These are phyloP conservation scores for Thelonectria rubi DNA, from an alignment of 2,329 filamentous ascomycete genomes.

Conservation along the genomic window DNA sequence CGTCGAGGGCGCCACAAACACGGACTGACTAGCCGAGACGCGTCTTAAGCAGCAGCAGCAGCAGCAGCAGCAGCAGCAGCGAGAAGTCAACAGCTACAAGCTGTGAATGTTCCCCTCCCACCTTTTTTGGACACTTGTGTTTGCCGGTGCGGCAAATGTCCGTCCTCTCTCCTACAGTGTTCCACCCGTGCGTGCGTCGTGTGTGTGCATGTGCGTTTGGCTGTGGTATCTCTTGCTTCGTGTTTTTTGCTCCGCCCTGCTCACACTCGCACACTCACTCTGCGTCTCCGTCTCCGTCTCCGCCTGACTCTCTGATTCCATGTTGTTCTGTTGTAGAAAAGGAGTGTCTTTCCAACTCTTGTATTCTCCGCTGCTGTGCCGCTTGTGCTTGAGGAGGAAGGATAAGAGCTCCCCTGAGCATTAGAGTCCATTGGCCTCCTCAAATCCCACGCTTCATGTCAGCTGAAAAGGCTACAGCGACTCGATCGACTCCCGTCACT, in stretches of 20 bases:
- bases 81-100: not conserved
- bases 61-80: too few species aligned
- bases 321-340: not conserved
- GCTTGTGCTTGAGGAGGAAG: conserved; percentile 1
- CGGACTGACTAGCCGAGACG: conserved; percentile 49
- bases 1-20: conserved; percentile 69
- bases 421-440: not conserved
- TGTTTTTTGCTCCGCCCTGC: not conserved
- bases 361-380: conserved; percentile 37
- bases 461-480: not conserved
- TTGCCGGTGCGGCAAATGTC: not conserved
- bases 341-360: conserved; percentile 5
- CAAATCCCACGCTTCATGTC: not conserved
- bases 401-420: not conserved
- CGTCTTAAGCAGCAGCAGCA: conserved; percentile 26
- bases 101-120: not conserved
- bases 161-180: not conserved
- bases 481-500: not conserved
- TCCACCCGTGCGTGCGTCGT: not conserved
- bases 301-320: not conserved
- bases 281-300: not conserved
- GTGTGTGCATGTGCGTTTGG: not conserved
- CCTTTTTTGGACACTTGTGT: not conserved
- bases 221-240: too few species aligned
- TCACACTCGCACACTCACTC: not conserved